Evolutionary conservation across 148 eudicot genomes (phyloP).

Genomic region (Dianthus caryophyllus): DNA sequence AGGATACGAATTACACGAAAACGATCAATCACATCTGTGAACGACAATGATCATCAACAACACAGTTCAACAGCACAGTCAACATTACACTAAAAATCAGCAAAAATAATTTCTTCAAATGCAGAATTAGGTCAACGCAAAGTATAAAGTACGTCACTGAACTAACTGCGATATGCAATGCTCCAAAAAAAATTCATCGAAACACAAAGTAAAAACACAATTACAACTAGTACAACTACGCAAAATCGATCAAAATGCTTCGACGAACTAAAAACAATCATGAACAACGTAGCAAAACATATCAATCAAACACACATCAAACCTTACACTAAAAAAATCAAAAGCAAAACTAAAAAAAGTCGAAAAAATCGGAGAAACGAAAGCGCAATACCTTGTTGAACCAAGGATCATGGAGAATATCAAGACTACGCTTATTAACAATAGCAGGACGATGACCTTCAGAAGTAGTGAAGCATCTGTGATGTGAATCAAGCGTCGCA

Average conservation of each 20-base stretch:
- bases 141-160: neutral
- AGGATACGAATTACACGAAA: no score
- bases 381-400: slow-evolving; percentile 70
- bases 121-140: neutral
- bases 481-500: slow-evolving; percentile 14
- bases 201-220: neutral
- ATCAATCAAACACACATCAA: no score
- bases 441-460: slow-evolving; percentile 90
- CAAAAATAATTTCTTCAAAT: no score
- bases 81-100: no score
- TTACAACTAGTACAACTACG: neutral
- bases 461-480: slow-evolving; percentile 69
- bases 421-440: slow-evolving; percentile 80
- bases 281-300: no score
- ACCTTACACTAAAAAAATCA: no score
- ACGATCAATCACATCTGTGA: no score
- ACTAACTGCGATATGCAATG: neutral
- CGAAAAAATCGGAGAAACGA: neutral
- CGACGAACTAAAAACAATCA: no score
- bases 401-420: slow-evolving; percentile 98
- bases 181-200: neutral
- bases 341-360: no score
- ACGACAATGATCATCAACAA: no score
- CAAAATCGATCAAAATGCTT: neutral
- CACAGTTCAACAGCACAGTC: no score